Conservation (phyloP, 805 yeast genomes). For the Kazachstania bromeliacearum region DNA sequence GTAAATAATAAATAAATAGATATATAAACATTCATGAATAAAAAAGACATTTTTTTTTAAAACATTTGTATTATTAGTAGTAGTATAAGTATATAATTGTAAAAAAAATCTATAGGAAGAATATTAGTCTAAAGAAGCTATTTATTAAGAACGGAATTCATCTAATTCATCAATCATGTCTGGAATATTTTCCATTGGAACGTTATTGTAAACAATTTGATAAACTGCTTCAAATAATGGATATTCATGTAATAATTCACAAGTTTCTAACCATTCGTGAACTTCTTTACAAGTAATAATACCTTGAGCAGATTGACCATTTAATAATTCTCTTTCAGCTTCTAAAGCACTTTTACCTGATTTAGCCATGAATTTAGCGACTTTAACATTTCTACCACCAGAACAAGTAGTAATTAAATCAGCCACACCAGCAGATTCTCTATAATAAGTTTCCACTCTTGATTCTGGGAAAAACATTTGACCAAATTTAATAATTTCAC, state of each 20-base stretch:
- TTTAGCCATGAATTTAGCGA: slow-evolving; percentile 77
- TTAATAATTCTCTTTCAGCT: slow-evolving; percentile 76
- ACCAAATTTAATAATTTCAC: slow-evolving; percentile 84
- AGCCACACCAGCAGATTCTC: slow-evolving; percentile 96
- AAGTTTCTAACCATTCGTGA: slow-evolving; percentile 58
- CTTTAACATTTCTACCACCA: slow-evolving; percentile 94
- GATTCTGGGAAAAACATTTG: slow-evolving; percentile 69
- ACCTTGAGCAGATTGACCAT: slow-evolving; percentile 97
- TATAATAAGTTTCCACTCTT: slow-evolving; percentile 71
- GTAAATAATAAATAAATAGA: not conserved
- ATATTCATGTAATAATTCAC: slow-evolving; percentile 49
- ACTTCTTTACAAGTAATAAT: slow-evolving; percentile 85
- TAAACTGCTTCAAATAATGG: slow-evolving; percentile 65
- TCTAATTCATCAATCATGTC: slow-evolving; percentile 46
- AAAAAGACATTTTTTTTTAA: not conserved
- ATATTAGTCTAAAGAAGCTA: not conserved
- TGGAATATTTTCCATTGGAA: slow-evolving; percentile 69
- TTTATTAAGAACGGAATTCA: slow-evolving; percentile 7
- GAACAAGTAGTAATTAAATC: slow-evolving; percentile 95
- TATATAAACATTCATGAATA: slow-evolving; percentile 1
- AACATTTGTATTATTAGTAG: not conserved
- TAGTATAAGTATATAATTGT: not conserved
- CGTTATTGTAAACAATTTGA: slow-evolving; percentile 68
- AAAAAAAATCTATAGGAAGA: not conserved
- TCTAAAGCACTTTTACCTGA: slow-evolving; percentile 67